These are phyloP conservation scores for Globisporangium uncinulatum DNA, from an alignment of 352 stramenopile genomes.

Conservation along the genomic window DNA sequence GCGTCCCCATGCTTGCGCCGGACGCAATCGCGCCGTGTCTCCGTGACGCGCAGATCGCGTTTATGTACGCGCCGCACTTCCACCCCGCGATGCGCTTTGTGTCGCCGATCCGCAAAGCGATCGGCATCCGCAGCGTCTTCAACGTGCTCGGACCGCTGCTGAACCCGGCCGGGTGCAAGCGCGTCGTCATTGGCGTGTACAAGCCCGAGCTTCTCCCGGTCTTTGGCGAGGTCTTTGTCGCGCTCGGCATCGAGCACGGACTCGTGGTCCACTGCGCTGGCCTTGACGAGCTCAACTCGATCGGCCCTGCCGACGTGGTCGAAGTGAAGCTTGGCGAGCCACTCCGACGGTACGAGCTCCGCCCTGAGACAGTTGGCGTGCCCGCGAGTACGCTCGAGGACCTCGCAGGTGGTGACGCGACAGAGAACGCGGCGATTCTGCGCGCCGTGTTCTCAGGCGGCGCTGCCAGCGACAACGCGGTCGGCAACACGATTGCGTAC, in stretches of 20 bases:
- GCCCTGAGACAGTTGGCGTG: slow-evolving; percentile 81
- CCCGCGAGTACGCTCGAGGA: slow-evolving; percentile 90
- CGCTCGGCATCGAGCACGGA: slow-evolving; percentile 95
- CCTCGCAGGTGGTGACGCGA: slow-evolving; percentile 92
- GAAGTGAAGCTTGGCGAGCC: slow-evolving; percentile 54
- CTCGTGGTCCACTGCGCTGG: slow-evolving; percentile 97
- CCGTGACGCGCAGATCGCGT: slow-evolving; percentile 90
- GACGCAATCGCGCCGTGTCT: slow-evolving; percentile 91
- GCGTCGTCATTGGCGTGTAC: slow-evolving; percentile 98
- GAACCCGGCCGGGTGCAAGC: slow-evolving; percentile 94
- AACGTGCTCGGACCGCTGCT: slow-evolving; percentile 98
- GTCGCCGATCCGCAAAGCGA: slow-evolving; percentile 93
- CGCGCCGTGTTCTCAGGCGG: slow-evolving; percentile 75
- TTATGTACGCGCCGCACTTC: slow-evolving; percentile 97
- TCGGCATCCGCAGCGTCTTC: slow-evolving; percentile 96
- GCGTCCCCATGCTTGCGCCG: slow-evolving; percentile 93
- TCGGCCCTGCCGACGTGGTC: slow-evolving; percentile 85
- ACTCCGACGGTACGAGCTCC: slow-evolving; percentile 39
- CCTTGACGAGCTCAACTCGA: slow-evolving; percentile 98
- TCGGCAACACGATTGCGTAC: slow-evolving; percentile 96
- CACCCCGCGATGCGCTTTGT: slow-evolving; percentile 96
- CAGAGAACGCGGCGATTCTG: slow-evolving; percentile 95
- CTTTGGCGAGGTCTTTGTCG: slow-evolving; percentile 78
- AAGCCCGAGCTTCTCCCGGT: slow-evolving; percentile 88
- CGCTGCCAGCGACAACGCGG: slow-evolving; percentile 87